Conservation (phyloP, 192 early-diverging fungal species). For the Coemansia sp. region DNA sequence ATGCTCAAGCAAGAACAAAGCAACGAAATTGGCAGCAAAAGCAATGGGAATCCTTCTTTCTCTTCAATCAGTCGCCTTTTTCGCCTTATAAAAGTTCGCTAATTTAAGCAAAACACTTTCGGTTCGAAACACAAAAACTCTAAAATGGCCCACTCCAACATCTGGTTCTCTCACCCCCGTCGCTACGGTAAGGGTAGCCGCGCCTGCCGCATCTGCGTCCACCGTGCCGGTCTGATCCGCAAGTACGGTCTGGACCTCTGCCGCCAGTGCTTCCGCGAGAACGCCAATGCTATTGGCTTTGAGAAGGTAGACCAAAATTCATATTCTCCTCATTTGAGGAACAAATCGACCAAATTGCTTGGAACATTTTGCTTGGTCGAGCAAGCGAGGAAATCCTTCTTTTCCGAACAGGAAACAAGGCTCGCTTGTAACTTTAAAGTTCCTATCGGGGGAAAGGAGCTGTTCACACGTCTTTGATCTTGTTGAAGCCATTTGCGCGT, state of each 20-base stretch:
- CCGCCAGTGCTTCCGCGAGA: constrained; percentile 99
- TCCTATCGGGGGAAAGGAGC: background rate
- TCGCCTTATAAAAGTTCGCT: constrained; percentile 4
- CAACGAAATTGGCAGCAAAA: constrained; percentile 2
- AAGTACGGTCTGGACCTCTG: constrained; percentile 99
- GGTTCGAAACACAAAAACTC: constrained; percentile 23
- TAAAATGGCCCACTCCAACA: constrained; percentile 93
- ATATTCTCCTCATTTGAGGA: background rate
- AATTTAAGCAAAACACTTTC: constrained; percentile 4
- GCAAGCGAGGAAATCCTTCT: constrained; percentile 26
- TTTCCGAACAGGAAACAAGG: constrained; percentile 37
- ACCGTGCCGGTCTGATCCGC: constrained; percentile 99
- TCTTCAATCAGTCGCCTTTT: constrained; percentile 23
- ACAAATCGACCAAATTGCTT: constrained; percentile 3
- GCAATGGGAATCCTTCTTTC: constrained; percentile 2
- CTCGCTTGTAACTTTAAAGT: constrained; percentile 8
- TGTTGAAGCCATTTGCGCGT: too few relatives aligned
- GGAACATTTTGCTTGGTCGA: constrained; percentile 15
- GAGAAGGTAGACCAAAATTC: constrained; percentile 72
- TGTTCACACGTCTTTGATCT: too few relatives aligned
- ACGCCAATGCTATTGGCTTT: constrained; percentile 98
- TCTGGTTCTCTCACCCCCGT: constrained; percentile 98
- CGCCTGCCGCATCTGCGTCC: constrained; percentile 97
- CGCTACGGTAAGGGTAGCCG: constrained; percentile 98
- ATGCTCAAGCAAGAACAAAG: background rate